A percentile compares a stretch with the other conserved stretches of the same genome.
These are phyloP conservation scores for Gracilaria domingensis DNA, from an alignment of 23 red algal genomes.

Conservation along the genomic window DNA sequence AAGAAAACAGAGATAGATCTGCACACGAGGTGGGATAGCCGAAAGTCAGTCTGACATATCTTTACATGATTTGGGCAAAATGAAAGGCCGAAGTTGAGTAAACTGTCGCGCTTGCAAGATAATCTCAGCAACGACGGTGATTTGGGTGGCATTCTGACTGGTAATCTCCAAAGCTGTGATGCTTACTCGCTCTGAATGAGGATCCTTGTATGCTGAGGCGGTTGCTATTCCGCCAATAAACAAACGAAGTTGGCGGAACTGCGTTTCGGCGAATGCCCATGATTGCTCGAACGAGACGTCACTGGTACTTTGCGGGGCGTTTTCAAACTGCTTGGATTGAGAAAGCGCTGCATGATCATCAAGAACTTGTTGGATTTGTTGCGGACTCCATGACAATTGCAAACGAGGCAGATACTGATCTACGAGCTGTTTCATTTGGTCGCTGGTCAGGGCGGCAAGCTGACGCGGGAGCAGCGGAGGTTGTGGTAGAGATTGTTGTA, in stretches of 20 bases:
- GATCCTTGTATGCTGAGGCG: background rate
- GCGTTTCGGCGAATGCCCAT: background rate
- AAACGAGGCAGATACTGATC: background rate
- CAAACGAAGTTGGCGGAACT: background rate
- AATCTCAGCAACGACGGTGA: background rate
- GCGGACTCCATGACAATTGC: background rate
- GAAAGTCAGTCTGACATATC: background rate
- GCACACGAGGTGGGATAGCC: too few relatives aligned
- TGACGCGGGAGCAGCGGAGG: background rate
- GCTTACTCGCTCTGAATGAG: background rate
- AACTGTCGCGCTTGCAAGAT: constrained; percentile 21
- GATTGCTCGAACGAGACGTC: background rate
- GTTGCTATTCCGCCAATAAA: constrained; percentile 8
- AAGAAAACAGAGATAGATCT: too few relatives aligned
- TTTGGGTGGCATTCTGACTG: background rate
- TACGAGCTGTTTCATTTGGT: background rate
- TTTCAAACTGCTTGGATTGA: background rate
- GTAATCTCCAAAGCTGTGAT: constrained; percentile 18
- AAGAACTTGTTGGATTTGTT: constrained; percentile 12
- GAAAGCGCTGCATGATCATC: background rate
- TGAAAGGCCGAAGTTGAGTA: background rate
- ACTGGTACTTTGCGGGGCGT: background rate
- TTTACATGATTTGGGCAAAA: background rate
- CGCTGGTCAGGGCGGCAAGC: background rate
- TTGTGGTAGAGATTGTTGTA: background rate